A percentile compares a stretch with the other conserved stretches of the same genome.
Evolutionary conservation across 129 eudicot genomes (phyloP).

Genomic region (Lactuca saligna): DNA sequence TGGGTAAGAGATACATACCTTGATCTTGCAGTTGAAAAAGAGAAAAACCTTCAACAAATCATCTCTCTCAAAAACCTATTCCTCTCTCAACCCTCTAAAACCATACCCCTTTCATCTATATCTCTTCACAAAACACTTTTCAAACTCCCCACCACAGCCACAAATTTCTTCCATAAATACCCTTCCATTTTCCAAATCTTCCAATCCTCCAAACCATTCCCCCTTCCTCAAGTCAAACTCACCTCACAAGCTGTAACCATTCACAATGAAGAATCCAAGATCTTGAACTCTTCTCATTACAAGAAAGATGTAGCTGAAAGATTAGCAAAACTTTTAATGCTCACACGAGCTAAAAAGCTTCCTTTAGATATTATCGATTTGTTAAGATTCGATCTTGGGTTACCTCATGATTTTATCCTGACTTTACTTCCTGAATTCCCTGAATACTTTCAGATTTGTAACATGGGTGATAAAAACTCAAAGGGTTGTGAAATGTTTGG

Average conservation of each 20-base stretch:
- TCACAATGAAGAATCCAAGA: slow-evolving; percentile 57
- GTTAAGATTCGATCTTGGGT: slow-evolving; percentile 65
- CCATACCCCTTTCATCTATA: slow-evolving; percentile 53
- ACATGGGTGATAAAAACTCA: slow-evolving; percentile 47
- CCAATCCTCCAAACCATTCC: slow-evolving; percentile 39
- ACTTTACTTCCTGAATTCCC: slow-evolving; percentile 63
- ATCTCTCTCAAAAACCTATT: slow-evolving; percentile 60
- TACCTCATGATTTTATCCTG: slow-evolving; percentile 60
- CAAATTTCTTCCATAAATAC: slow-evolving; percentile 58
- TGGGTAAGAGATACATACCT: slow-evolving; percentile 89
- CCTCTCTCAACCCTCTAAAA: slow-evolving; percentile 61
- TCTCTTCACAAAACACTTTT: slow-evolving; percentile 56
- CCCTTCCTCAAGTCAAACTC: slow-evolving; percentile 62
- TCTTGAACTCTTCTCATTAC: slow-evolving; percentile 35
- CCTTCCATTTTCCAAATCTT: slow-evolving; percentile 61
- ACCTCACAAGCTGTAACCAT: slow-evolving; percentile 51
- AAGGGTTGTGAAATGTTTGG: slow-evolving; percentile 47
- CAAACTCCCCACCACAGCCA: slow-evolving; percentile 61
- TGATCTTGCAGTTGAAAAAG: slow-evolving; percentile 67
- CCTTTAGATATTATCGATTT: slow-evolving; percentile 53
- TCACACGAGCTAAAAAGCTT: slow-evolving; percentile 48
- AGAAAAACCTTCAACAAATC: slow-evolving; percentile 67
- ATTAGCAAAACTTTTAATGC: slow-evolving; percentile 65
- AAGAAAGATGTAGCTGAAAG: slow-evolving; percentile 47
- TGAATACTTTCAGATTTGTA: slow-evolving; percentile 62